Conservation (phyloP, 345 rosid genomes). For the Microcos paniculata region DNA sequence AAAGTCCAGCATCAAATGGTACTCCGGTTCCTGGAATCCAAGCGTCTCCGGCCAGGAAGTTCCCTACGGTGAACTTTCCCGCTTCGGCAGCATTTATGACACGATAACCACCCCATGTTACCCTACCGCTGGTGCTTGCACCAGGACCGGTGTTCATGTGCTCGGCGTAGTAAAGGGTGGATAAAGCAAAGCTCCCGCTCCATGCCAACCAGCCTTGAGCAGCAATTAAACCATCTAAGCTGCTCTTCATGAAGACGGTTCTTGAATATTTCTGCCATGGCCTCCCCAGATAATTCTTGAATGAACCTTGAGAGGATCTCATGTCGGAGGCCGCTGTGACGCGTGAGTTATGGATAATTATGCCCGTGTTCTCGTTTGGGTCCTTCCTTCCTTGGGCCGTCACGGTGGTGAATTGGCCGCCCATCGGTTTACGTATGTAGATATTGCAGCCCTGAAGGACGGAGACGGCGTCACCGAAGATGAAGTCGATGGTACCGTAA, state of each 20-base stretch:
- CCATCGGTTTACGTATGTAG: slow-evolving; percentile 50
- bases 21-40: slow-evolving; percentile 83
- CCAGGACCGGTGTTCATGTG: slow-evolving; percentile 70
- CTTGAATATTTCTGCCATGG: slow-evolving; percentile 88
- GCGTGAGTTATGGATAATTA: slow-evolving; percentile 62
- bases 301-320: slow-evolving; percentile 33
- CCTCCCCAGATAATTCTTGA: slow-evolving; percentile 61
- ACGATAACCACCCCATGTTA: slow-evolving; percentile 72
- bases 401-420: slow-evolving; percentile 55
- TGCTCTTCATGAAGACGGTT: slow-evolving; percentile 64
- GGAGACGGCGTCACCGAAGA: slow-evolving; percentile 70
- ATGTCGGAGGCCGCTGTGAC: slow-evolving; percentile 49
- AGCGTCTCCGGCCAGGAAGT: slow-evolving; percentile 55
- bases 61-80: slow-evolving; percentile 63
- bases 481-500: slow-evolving; percentile 76
- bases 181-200: slow-evolving; percentile 67
- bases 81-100: slow-evolving; percentile 48
- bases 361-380: slow-evolving; percentile 78
- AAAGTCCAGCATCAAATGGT: slow-evolving; percentile 59
- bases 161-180: slow-evolving; percentile 81
- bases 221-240: slow-evolving; percentile 46
- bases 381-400: slow-evolving; percentile 77
- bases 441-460: slow-evolving; percentile 68
- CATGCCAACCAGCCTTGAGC: slow-evolving; percentile 79
- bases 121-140: slow-evolving; percentile 57